Evolutionary conservation across 1,284 basidiomycete species (phyloP), one percentile per base, ranked within the genome.

Genomic region (Coniophora puteana): DNA sequence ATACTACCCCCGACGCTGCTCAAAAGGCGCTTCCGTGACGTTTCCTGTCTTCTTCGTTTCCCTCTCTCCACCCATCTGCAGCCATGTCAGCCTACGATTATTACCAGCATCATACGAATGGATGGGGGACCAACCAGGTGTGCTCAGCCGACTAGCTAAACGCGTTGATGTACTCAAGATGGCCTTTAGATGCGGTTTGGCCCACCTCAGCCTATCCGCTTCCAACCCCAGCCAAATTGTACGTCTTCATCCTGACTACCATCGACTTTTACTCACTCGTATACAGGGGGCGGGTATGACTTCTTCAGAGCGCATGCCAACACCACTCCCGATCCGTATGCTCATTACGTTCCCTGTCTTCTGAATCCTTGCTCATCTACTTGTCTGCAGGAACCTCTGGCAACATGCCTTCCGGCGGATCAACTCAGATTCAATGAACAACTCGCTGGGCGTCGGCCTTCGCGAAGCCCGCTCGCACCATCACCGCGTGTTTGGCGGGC

Each of bases 301-400:
- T 83, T 71, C 54, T 83, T 76, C 60, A 69, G 70, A 31, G 80
- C 81, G 12, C 78, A 80, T 52, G 73, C 77, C 20, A n/a, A n/a
- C n/a, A 52, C 61, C 35, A 71, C 66, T 50, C 18, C 71, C 36
- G 77, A 82, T 57, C 67, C 71, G 79, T 82, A 57, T 68, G 78
- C 63, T 46, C 46, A 36, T 17, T 29, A n/a, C n/a, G n/a, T n/a
- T n/a, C n/a, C n/a, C n/a, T n/a, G n/a, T n/a, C n/a, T n/a, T n/a
- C n/a, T n/a, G n/a, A n/a, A n/a, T n/a, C n/a, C n/a, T n/a, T n/a
- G n/a, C n/a, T n/a, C n/a, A n/a, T n/a, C n/a, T n/a, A n/a, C n/a
- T n/a, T n/a, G n/a, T n/a, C n/a, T n/a, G n/a, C n/a, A n/a, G n/a
- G n/a, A n/a, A n/a, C n/a, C n/a, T n/a, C n/a, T n/a, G n/a, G n/a